These are phyloP conservation scores for Macrolepiota albuminosa DNA, from an alignment of 768 basidiomycete species.

Conservation along the genomic window DNA sequence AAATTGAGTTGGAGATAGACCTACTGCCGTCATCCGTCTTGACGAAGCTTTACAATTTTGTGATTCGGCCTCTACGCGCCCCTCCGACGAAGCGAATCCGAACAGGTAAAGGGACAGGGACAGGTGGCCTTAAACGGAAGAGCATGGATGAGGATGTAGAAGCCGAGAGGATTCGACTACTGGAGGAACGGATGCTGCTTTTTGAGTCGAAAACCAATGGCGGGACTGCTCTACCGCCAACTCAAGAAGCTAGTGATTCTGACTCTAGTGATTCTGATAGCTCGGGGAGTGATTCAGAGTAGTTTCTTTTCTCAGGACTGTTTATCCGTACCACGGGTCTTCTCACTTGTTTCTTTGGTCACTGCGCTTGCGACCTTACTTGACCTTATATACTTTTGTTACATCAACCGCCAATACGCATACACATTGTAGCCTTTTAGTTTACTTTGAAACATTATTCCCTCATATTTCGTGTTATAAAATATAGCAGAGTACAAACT, in stretches of 20 bases:
- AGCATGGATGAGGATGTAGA: constrained; percentile 97
- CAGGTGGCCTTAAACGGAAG: constrained; percentile 88
- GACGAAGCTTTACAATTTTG: constrained; percentile 93
- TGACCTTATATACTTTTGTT: constrained; percentile 32
- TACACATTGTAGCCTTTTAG: constrained; percentile 49
- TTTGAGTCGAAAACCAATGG: constrained; percentile 62
- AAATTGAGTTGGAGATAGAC: constrained; percentile 99
- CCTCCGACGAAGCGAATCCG: constrained; percentile 62
- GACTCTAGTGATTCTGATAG: constrained; percentile 78
- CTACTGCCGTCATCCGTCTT: constrained; percentile 80
- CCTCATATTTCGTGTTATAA: constrained; percentile 7
- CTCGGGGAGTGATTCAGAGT: constrained; percentile 83
- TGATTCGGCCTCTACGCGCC: constrained; percentile 73
- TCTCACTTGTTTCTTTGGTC: constrained; percentile 11
- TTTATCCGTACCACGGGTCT: constrained; percentile 5
- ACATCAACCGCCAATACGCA: constrained; percentile 33
- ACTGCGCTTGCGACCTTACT: constrained; percentile 1
- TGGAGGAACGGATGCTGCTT: constrained; percentile 83
- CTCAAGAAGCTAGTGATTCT: constrained; percentile 63
- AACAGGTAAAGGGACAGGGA: constrained; percentile 74
- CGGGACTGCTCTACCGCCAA: constrained; percentile 28
- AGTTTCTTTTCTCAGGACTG: constrained; percentile 27
- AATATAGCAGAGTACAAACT: constrained; percentile 1
- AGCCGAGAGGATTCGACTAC: constrained; percentile 87
- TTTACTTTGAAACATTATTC: constrained; percentile 19